phyloP scores from a whole-genome alignment of 1,284 basidiomycete species.

The Gymnopus androsaceus region DNA sequence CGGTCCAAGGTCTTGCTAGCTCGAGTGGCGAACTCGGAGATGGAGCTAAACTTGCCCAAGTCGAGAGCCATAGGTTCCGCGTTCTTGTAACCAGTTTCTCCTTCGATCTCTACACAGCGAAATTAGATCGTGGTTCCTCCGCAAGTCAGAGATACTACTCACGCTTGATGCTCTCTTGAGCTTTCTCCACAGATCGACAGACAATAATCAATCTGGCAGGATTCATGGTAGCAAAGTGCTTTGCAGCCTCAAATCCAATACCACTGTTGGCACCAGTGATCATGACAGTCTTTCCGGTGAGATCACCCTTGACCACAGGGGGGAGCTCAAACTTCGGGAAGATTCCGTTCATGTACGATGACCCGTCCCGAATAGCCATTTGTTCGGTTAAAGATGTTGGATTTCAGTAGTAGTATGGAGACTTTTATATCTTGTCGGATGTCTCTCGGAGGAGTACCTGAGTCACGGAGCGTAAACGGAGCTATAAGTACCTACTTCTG shows the following conservation, averaged over 20 bases:
- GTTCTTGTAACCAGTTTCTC: constrained; percentile 32
- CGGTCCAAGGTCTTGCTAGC: constrained; percentile 37
- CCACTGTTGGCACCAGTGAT: constrained; percentile 38
- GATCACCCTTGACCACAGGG: constrained; percentile 23
- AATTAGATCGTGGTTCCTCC: no score
- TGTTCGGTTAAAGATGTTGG: no score
- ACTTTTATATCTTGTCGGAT: no score
- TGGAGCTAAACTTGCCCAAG: constrained; percentile 38
- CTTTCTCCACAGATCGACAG: constrained; percentile 29
- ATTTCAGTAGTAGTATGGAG: no score
- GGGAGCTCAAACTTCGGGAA: constrained; percentile 4
- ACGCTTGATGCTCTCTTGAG: constrained; percentile 24
- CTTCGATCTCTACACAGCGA: constrained; percentile 32
- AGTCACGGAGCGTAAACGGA: no score
- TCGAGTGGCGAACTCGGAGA: constrained; percentile 37
- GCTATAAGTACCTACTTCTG: no score
- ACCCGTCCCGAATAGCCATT: no score
- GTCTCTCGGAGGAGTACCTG: no score
- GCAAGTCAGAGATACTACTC: no score
- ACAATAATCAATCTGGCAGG: constrained; percentile 30
- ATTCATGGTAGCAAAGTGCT: constrained; percentile 34
- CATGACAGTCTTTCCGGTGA: constrained; percentile 33
- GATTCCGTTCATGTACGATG: no score
- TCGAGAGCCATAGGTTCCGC: constrained; percentile 41
- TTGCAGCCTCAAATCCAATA: constrained; percentile 34